Evolutionary conservation across 768 basidiomycete species (phyloP).

Genomic region (Pulveroboletus sp.): DNA sequence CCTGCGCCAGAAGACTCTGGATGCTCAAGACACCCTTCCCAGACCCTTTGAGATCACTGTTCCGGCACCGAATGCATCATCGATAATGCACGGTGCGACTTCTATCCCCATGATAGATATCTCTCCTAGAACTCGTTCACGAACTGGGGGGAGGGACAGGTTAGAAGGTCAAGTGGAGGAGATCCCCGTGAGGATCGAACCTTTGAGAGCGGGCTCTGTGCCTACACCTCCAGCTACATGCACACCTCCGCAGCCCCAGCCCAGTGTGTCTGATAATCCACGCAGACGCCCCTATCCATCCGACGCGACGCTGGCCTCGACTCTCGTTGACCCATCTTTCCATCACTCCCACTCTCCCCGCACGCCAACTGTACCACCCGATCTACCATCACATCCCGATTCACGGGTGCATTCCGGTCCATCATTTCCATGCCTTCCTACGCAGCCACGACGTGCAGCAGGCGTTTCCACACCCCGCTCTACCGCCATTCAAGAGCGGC

Average conservation of each 20-base stretch:
- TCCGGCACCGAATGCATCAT: constrained; percentile 7
- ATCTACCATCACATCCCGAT: not conserved
- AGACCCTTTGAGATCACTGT: constrained; percentile 20
- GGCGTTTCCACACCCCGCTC: not conserved
- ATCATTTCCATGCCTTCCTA: not conserved
- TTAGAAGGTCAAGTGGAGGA: not conserved
- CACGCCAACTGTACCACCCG: not conserved
- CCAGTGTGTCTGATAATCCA: not conserved
- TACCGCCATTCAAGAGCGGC: constrained; percentile 3
- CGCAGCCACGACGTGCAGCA: not conserved
- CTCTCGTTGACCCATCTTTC: not conserved
- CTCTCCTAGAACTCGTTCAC: constrained; percentile 1
- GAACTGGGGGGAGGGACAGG: not conserved
- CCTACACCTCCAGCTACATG: not conserved
- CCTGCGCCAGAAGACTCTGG: constrained; percentile 10
- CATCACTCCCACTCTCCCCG: constrained; percentile 1
- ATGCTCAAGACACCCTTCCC: constrained; percentile 24
- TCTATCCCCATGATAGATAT: constrained; percentile 1
- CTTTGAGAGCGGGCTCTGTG: not conserved
- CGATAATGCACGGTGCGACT: not conserved
- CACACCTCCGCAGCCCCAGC: not conserved
- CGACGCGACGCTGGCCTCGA: not conserved
- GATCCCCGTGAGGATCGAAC: not conserved
- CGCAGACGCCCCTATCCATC: constrained; percentile 1
- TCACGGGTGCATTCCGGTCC: not conserved